Conservation (phyloP, 1,284 basidiomycete species). For the Gomphus sp. region DNA sequence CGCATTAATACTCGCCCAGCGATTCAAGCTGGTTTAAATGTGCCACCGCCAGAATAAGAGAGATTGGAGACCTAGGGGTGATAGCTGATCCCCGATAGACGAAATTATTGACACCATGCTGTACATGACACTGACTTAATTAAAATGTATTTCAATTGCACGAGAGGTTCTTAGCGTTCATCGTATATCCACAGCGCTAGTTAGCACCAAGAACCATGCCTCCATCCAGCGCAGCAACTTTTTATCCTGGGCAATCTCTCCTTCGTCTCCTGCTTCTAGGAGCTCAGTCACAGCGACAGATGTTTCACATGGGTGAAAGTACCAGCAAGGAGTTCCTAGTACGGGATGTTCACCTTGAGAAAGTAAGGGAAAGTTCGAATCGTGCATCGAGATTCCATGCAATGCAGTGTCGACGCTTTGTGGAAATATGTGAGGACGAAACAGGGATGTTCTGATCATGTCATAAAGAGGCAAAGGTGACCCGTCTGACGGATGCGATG, state of each 20-base stretch:
- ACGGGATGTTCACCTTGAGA: slow-evolving; percentile 80
- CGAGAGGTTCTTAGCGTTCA: background rate
- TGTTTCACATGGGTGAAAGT: slow-evolving; percentile 76
- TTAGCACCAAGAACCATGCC: slow-evolving; percentile 66
- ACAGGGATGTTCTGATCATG: slow-evolving; percentile 47
- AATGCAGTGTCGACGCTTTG: slow-evolving; percentile 32
- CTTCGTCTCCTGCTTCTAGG: slow-evolving; percentile 32
- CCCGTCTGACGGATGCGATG: slow-evolving; percentile 40
- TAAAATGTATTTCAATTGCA: background rate
- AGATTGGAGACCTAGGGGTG: background rate
- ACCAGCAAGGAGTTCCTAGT: slow-evolving; percentile 66
- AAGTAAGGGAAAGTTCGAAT: slow-evolving; percentile 57
- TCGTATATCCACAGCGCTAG: slow-evolving; percentile 46
- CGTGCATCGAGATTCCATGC: slow-evolving; percentile 42
- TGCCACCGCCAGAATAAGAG: background rate
- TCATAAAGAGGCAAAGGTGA: slow-evolving; percentile 46
- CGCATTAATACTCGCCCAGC: slow-evolving; percentile 32
- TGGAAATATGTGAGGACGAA: slow-evolving; percentile 39
- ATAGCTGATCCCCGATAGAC: background rate
- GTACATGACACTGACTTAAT: background rate
- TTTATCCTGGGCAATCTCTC: slow-evolving; percentile 21
- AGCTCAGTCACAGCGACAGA: slow-evolving; percentile 56
- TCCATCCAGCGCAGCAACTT: slow-evolving; percentile 46
- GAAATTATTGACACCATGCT: background rate
- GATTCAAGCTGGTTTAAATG: slow-evolving; percentile 25